A percentile compares a stretch with the other conserved stretches of the same genome.
Conservation (phyloP, 2,329 filamentous ascomycete species). For the Hirsutella rhossiliensis region DNA sequence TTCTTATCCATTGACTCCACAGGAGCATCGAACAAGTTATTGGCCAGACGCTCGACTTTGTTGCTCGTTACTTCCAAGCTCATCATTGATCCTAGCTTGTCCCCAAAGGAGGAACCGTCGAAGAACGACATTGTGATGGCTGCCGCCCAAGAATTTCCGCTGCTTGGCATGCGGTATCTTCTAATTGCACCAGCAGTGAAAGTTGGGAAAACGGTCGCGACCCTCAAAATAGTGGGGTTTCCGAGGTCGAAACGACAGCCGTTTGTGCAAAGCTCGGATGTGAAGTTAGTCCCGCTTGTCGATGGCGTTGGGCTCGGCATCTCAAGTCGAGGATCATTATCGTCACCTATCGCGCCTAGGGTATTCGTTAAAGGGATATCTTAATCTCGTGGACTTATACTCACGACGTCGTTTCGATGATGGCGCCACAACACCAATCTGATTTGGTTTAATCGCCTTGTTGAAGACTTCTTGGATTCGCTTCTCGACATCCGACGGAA, state of each 20-base stretch:
- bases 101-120: not conserved
- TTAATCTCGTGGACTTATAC: not conserved
- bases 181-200: not conserved
- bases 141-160: not conserved
- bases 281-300: not conserved
- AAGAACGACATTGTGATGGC: conserved; percentile 1
- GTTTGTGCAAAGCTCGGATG: not conserved
- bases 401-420: not conserved
- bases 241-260: not conserved
- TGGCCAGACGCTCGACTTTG: not conserved
- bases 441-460: not conserved
- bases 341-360: not conserved
- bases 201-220: not conserved
- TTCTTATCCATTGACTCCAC: not conserved
- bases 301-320: not conserved
- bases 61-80: not conserved
- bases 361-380: not conserved
- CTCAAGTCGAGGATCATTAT: not conserved
- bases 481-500: not conserved
- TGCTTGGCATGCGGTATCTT: not conserved
- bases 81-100: conserved; percentile 1
- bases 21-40: not conserved
- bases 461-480: not conserved
- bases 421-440: not conserved
- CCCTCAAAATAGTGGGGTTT: not conserved